Base-by-base conservation (phyloP, 2,329 filamentous ascomycete genomes). In the Xylaria hypoxylon region DNA sequence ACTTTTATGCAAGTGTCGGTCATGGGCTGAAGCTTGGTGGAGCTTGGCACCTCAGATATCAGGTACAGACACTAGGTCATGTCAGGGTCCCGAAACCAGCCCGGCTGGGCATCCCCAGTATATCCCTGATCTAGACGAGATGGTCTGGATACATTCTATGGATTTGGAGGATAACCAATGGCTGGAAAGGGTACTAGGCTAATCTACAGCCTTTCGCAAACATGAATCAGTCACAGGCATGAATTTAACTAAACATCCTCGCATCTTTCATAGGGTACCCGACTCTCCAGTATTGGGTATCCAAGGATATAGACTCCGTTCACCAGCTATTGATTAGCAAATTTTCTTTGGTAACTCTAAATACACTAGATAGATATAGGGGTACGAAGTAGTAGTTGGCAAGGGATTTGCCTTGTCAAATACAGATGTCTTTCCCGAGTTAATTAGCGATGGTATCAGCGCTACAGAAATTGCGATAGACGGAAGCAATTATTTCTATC, bases 131-230 rank as follows among this genome's bases (percentile, higher is more conserved):
- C 22, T 59, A 13, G 61, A 64, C 11, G 53, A 64, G 47, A 58
- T 64, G 55, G 22, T 40, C 17, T 64, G 61, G 61, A 33, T 59
- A 24, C 53, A 64, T 28, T 59, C 61, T 3, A 64, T 64, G 47
- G 61, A 64, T 35, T 22, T 64, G n/a, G 61, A 59, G 4, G 45
- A 53, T 38, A 53, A 64, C 15, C 26, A 59, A 48, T 64, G 61
- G 61, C n/a, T 64, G 17, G 53, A 64, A 19, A 64, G 53, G 38
- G 17, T 64, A 19, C 28, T 64, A 17, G n/a, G 33, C 40, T 17
- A 5, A 11, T 31, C 47, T n/a, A 31, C 45, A 17, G 19, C 38
- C 31, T 59, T 59, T 53, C 53, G 1, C 55, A 53, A 52, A 33
- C 13, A 7, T 17, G 15, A 8, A 31, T 24, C 45, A 28, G 7